Evolutionary conservation across 148 eudicot genomes (phyloP).

Genomic region (Polygonum maritimum): DNA sequence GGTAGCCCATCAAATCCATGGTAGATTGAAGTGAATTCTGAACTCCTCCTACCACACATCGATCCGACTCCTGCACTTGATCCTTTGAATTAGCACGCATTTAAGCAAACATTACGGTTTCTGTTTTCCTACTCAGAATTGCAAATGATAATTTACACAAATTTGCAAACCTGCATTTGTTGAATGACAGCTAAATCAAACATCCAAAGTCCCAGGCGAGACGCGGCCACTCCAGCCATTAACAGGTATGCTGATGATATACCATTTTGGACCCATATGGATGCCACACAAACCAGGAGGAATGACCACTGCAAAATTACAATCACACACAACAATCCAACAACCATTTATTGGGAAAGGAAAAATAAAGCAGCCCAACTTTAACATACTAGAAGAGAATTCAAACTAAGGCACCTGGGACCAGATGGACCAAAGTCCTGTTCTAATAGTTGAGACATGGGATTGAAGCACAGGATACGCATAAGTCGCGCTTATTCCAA

Average conservation of each 20-base stretch:
- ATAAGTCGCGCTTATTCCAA: constrained; percentile 82
- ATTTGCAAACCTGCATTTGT: constrained; percentile 69
- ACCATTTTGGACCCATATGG: constrained; percentile 46
- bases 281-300: constrained; percentile 69
- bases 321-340: background rate
- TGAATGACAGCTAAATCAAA: constrained; percentile 90
- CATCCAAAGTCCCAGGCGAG: constrained; percentile 96
- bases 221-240: constrained; percentile 81
- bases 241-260: constrained; percentile 49
- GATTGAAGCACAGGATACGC: constrained; percentile 64
- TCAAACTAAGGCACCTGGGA: constrained; percentile 48
- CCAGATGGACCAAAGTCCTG: constrained; percentile 98
- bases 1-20: constrained; percentile 69
- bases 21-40: constrained; percentile 87
- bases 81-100: constrained; percentile 32
- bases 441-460: constrained; percentile 57
- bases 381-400: background rate
- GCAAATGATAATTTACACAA: background rate
- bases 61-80: constrained; percentile 67
- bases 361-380: no score
- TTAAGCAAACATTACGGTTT: background rate
- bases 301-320: constrained; percentile 54
- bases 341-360: no score
- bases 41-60: constrained; percentile 83
- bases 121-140: background rate